Percentiles rank a stretch among this genome's conserved stretches.
Conservation (phyloP, 306 rosid species). For the Clitoria ternatea region DNA sequence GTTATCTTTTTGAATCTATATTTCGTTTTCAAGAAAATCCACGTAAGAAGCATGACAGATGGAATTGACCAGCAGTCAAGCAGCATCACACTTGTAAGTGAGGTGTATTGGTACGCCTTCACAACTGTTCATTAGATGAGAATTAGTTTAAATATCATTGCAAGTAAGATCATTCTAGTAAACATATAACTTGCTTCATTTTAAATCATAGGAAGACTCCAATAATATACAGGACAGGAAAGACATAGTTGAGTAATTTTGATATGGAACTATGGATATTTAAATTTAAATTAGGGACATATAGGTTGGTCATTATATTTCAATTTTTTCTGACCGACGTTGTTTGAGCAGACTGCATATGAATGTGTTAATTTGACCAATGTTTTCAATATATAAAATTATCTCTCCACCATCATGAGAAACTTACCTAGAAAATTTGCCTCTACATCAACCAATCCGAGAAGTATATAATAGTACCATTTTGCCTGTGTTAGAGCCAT, state of each 20-base stretch:
- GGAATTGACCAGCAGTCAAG: constrained; percentile 99
- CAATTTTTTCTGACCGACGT: not conserved
- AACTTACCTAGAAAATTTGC: constrained; percentile 88
- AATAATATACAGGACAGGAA: not conserved
- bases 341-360: not conserved
- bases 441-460: constrained; percentile 91
- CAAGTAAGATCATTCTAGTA: constrained; percentile 5
- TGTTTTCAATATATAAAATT: not conserved
- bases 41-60: constrained; percentile 82
- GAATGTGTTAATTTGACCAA: not conserved
- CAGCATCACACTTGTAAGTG: constrained; percentile 90
- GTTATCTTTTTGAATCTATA: constrained; percentile 66
- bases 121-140: constrained; percentile 65
- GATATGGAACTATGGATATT: not conserved
- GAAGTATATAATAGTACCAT: constrained; percentile 76
- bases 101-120: constrained; percentile 96
- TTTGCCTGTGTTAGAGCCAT: constrained; percentile 55
- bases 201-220: not conserved
- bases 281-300: not conserved
- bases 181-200: not conserved
- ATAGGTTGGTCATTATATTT: not conserved
- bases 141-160: not conserved
- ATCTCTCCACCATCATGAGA: not conserved
- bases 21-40: constrained; percentile 94
- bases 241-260: not conserved